Evolutionary conservation across 306 rosid species (phyloP).

Genomic region (Malus fusca): DNA sequence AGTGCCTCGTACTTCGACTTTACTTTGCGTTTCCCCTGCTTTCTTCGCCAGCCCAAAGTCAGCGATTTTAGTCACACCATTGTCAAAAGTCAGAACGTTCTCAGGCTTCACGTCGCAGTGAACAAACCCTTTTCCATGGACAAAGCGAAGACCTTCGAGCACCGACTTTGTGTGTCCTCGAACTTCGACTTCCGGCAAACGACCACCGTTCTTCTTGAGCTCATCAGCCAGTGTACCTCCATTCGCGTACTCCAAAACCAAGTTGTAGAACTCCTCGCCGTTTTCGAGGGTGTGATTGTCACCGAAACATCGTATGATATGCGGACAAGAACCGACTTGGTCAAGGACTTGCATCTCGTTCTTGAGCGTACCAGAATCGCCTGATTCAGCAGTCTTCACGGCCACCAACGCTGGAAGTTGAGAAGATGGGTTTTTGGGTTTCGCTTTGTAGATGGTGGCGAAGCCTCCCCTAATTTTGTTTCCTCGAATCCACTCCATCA

Average conservation of each 20-base stretch:
- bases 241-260: slow-evolving; percentile 60
- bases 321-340: slow-evolving; percentile 30
- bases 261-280: slow-evolving; percentile 33
- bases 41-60: too few species aligned
- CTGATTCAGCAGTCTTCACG: slow-evolving; percentile 38
- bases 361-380: slow-evolving; percentile 21
- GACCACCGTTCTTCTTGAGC: slow-evolving; percentile 41
- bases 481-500: slow-evolving; percentile 64
- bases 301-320: slow-evolving; percentile 43
- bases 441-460: slow-evolving; percentile 6
- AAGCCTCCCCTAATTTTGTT: slow-evolving; percentile 44
- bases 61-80: too few species aligned
- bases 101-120: too few species aligned
- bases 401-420: slow-evolving; percentile 28
- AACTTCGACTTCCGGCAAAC: slow-evolving; percentile 34
- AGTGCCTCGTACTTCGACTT: too few species aligned
- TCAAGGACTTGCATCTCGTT: slow-evolving; percentile 50
- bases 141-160: slow-evolving; percentile 50
- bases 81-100: too few species aligned
- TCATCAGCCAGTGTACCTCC: slow-evolving; percentile 48
- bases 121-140: too few species aligned
- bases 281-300: slow-evolving; percentile 31
- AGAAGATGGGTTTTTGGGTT: slow-evolving; percentile 5
- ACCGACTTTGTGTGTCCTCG: slow-evolving; percentile 39
- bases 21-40: too few species aligned